Percentiles rank a stretch among this genome's conserved stretches.
Evolutionary conservation across 1,284 basidiomycete genomes (phyloP).

Genomic region (Melampsora americana): DNA sequence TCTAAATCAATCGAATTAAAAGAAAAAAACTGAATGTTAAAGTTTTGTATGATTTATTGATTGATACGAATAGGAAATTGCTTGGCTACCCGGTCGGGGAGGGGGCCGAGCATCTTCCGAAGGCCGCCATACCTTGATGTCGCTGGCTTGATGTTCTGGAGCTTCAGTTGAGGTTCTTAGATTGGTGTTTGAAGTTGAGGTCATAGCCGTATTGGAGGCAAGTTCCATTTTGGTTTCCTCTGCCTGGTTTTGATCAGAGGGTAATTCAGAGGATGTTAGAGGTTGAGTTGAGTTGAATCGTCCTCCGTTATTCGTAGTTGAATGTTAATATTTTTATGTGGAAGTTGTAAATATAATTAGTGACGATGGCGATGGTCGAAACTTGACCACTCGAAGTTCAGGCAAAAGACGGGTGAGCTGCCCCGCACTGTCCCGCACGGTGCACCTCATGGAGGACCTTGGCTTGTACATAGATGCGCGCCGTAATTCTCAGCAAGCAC

Average conservation of each 20-base stretch:
- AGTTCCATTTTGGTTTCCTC: not conserved
- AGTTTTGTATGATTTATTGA: no score
- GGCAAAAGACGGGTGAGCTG: no score
- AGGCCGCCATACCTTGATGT: conserved; percentile 39
- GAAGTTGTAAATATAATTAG: no score
- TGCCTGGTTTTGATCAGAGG: not conserved
- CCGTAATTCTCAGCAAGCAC: no score
- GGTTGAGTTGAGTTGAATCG: not conserved
- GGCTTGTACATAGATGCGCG: no score
- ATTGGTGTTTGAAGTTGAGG: not conserved
- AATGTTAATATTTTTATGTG: no score
- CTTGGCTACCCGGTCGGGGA: conserved; percentile 32
- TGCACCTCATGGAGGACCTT: no score
- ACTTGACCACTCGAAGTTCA: no score
- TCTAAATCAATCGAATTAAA: conserved; percentile 49
- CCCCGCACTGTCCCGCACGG: no score
- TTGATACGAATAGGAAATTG: no score
- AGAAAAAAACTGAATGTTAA: not conserved
- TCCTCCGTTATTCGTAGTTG: no score
- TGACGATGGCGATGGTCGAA: no score
- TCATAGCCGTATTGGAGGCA: not conserved
- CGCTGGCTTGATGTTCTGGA: conserved; percentile 13
- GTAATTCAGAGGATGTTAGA: not conserved
- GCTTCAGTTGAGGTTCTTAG: not conserved
- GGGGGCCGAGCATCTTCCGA: conserved; percentile 25